phyloP scores from a whole-genome alignment of 768 basidiomycete genomes.

The Kondoa malvinella region DNA sequence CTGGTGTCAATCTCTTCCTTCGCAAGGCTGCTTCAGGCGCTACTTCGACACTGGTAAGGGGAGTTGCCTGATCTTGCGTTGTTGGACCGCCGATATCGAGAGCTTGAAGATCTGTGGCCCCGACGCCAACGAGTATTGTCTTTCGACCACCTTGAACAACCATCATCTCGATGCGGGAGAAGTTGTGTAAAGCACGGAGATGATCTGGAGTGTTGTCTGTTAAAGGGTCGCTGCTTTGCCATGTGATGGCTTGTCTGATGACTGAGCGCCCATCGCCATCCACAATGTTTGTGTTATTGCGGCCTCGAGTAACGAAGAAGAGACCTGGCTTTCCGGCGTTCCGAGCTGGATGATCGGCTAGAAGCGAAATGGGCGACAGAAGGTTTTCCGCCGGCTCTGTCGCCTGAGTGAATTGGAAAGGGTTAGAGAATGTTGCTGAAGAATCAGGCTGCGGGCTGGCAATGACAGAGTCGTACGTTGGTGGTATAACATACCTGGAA shows the following conservation, averaged over 20 bases:
- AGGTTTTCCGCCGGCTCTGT: constrained; percentile 8
- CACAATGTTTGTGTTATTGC: background rate
- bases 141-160: background rate
- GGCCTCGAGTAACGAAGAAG: constrained; percentile 25
- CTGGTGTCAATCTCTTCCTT: background rate
- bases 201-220: background rate
- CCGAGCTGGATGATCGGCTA: constrained; percentile 21
- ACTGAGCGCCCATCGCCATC: constrained; percentile 22
- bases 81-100: constrained; percentile 16
- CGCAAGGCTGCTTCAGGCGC: background rate
- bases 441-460: background rate
- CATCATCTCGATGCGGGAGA: constrained; percentile 5
- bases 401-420: background rate
- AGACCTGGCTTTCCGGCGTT: constrained; percentile 23
- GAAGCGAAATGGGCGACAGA: constrained; percentile 25
- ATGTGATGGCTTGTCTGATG: constrained; percentile 22
- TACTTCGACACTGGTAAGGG: background rate
- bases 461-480: constrained; percentile 65
- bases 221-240: constrained; percentile 5
- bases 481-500: constrained; percentile 57
- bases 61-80: background rate
- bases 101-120: constrained; percentile 11
- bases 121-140: constrained; percentile 1
- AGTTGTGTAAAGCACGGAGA: background rate
- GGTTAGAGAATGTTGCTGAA: background rate